Conservation (phyloP, 2,329 filamentous ascomycete species). For the Trichoderma polysporum region DNA sequence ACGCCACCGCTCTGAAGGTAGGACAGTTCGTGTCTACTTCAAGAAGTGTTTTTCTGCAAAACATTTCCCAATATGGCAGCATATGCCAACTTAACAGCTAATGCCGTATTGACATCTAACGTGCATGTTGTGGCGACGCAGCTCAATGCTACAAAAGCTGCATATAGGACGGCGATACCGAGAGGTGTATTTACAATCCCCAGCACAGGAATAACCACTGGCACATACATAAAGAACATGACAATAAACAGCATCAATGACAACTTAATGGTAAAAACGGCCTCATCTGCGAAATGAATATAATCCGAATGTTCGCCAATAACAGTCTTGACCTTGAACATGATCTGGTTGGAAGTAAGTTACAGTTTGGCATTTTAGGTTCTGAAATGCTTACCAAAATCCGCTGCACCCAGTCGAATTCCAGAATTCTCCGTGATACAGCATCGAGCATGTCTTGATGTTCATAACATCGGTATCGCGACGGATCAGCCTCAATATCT, state of each 20-base stretch:
- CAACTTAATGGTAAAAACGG: not conserved
- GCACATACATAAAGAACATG: not conserved
- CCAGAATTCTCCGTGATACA: not conserved
- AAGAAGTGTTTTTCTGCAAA: not conserved
- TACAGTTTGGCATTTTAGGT: not conserved
- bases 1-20: not conserved
- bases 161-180: not conserved
- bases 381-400: not conserved
- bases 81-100: not conserved
- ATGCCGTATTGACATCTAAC: not conserved
- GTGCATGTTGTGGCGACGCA: not conserved
- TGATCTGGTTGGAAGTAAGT: not conserved
- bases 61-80: constrained; percentile 8
- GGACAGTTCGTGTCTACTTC: not conserved
- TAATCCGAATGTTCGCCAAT: not conserved
- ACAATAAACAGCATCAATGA: not conserved
- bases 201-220: not conserved
- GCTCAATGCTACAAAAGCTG: not conserved
- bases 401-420: not conserved
- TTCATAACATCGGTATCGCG: not conserved
- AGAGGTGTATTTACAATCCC: not conserved
- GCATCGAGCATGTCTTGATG: not conserved
- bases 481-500: not conserved
- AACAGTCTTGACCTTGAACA: not conserved
- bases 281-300: not conserved